Evolutionary conservation across 352 stramenopile genomes (phyloP), one percentile per base, ranked within the genome.

Genomic region (Phytophthora agathidicida): DNA sequence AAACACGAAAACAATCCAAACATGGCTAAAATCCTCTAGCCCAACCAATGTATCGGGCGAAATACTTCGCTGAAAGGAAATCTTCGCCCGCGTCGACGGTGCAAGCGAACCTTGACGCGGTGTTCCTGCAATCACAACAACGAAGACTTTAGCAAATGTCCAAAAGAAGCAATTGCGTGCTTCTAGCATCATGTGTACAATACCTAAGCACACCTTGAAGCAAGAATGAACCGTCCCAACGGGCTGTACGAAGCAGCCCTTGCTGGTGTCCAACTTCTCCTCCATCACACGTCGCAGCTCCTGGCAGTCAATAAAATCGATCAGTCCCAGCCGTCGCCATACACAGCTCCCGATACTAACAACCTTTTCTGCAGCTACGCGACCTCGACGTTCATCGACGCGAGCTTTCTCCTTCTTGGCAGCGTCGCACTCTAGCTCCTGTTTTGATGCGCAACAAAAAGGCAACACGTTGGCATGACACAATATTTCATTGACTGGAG

Each of bases 1-100:
- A 49, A 97, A 97, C 9, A 95, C 78, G 43, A 97, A 97, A 5
- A 95, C 46, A 33, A 97, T 80, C 89, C 89, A 97, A n/a, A 93
- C 68, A 38, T 97, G 86, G 37, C 80, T 96, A 38, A 96, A 97
- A 6, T 77, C 48, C 17, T 86, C 70, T 13, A 97, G 55, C 10
- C 81, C 84, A 38, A 81, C 57, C 17, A 97, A 72, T 11, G 86
- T 81, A 26, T 91, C 83, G 0, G 86, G 82, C 16, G 89, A 91
- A 19, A 97, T 77, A 64, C 54, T 90, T 26, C 90, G 85, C 30
- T 93, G 68, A 48, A 97, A 93, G 11, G 75, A 71, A 38, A 97
- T 87, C 35, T 78, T 71, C 1, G 73, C 86, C 17, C 76, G 59
- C 5, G 88, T 91, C 22, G 83, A 80, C 8, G 86, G 83, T 17